Evolutionary conservation across 305 asterid species (phyloP).

Genomic region (Withania somnifera): DNA sequence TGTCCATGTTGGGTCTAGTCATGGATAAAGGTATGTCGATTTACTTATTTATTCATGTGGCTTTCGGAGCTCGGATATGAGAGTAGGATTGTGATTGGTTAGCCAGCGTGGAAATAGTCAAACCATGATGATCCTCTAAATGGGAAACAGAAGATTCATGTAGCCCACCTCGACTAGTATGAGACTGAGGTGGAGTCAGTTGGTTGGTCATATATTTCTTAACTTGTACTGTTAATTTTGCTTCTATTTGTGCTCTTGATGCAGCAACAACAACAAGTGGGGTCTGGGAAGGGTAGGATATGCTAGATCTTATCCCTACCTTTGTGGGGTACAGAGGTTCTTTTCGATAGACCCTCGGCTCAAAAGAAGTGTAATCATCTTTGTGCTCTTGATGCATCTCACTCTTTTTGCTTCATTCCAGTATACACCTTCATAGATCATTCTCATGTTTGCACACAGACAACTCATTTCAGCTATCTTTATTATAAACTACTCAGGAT

Average conservation of each 20-base stretch:
- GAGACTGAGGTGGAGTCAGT: neutral
- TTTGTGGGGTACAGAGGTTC: too few species aligned
- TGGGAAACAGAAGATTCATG: neutral
- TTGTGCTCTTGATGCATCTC: neutral
- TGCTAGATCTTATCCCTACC: too few species aligned
- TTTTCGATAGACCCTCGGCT: too few species aligned
- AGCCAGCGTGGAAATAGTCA: neutral
- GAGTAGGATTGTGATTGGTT: neutral
- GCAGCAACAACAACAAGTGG: too few species aligned
- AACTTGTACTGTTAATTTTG: neutral
- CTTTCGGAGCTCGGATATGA: neutral
- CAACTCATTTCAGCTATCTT: neutral
- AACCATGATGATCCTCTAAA: neutral
- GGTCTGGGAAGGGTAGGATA: too few species aligned
- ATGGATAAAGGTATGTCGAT: rapidly evolving
- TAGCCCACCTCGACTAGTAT: neutral
- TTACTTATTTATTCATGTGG: neutral
- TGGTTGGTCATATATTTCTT: neutral
- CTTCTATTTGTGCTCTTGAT: neutral
- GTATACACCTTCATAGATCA: neutral
- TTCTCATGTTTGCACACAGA: neutral
- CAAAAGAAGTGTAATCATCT: too few species aligned
- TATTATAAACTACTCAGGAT: slow-evolving; percentile 42
- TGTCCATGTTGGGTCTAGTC: neutral
- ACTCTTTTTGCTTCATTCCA: neutral